Conservation (phyloP, 176 grass and related monocot genomes). For the Secale cereale region DNA sequence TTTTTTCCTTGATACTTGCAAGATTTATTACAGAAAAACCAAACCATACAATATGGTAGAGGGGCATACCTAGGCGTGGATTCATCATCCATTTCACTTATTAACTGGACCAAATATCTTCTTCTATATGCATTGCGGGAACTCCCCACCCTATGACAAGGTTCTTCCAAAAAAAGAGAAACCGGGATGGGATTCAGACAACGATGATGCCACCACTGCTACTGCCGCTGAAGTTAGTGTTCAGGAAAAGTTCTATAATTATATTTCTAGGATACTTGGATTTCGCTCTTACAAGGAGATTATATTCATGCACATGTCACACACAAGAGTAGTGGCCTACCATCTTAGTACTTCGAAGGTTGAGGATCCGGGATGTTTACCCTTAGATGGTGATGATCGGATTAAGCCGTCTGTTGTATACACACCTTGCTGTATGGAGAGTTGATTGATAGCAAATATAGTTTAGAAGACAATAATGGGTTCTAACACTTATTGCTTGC, state of each 20-base stretch:
- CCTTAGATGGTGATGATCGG: background rate
- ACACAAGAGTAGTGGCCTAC: background rate
- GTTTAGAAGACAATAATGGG: no score
- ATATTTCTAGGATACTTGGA: background rate
- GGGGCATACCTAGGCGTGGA: no score
- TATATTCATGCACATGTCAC: background rate
- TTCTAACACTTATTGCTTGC: no score
- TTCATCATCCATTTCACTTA: no score
- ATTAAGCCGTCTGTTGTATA: background rate
- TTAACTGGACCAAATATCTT: no score
- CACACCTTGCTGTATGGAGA: no score
- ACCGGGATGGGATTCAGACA: background rate
- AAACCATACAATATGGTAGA: no score
- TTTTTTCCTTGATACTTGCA: no score
- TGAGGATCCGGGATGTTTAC: background rate
- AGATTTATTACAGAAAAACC: no score
- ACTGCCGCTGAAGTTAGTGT: background rate
- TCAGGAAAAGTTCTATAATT: background rate
- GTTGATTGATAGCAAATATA: no score
- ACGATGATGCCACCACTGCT: background rate
- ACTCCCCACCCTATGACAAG: no score
- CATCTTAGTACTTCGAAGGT: background rate
- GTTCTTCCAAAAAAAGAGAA: background rate
- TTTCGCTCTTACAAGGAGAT: background rate
- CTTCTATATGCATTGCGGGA: no score